A percentile compares a stretch with the other conserved stretches of the same genome.
phyloP scores from a whole-genome alignment of 768 basidiomycete species.

The Boletus rubropictus region DNA sequence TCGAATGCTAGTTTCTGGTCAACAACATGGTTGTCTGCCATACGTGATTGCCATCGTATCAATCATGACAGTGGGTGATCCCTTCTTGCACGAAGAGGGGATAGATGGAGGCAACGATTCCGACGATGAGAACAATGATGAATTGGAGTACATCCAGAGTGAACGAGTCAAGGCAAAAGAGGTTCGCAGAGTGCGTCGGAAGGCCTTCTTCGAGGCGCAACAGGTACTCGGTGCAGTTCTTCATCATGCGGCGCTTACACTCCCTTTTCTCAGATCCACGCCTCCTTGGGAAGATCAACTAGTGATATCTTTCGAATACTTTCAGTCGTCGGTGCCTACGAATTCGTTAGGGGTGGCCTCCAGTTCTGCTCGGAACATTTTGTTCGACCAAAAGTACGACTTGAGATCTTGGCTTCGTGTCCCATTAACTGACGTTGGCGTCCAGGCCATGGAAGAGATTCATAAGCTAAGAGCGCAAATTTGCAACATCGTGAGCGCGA shows the following conservation, averaged over 20 bases:
- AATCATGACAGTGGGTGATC: slow-evolving; percentile 89
- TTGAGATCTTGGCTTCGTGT: background rate
- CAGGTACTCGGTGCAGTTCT: slow-evolving; percentile 40
- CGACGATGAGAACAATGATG: slow-evolving; percentile 35
- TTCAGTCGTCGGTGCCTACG: slow-evolving; percentile 95
- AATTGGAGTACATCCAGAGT: slow-evolving; percentile 41
- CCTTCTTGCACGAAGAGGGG: slow-evolving; percentile 82
- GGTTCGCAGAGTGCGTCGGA: slow-evolving; percentile 52
- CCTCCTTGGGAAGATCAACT: slow-evolving; percentile 67
- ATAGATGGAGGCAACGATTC: slow-evolving; percentile 41
- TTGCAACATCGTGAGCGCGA: slow-evolving; percentile 73
- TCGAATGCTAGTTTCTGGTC: slow-evolving; percentile 86
- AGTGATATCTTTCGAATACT: slow-evolving; percentile 87
- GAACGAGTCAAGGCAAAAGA: slow-evolving; percentile 51
- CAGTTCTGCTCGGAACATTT: slow-evolving; percentile 87
- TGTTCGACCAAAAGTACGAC: slow-evolving; percentile 74
- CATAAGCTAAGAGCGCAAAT: slow-evolving; percentile 92
- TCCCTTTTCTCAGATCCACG: slow-evolving; percentile 50
- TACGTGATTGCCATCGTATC: slow-evolving; percentile 91
- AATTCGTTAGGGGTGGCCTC: slow-evolving; percentile 77
- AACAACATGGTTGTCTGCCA: slow-evolving; percentile 85
- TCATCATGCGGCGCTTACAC: background rate
- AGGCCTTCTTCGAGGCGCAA: slow-evolving; percentile 79
- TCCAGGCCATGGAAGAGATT: slow-evolving; percentile 96
- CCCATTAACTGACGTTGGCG: background rate